Base-by-base conservation (phyloP, 306 rosid species). In the Glycine tomentella region DNA sequence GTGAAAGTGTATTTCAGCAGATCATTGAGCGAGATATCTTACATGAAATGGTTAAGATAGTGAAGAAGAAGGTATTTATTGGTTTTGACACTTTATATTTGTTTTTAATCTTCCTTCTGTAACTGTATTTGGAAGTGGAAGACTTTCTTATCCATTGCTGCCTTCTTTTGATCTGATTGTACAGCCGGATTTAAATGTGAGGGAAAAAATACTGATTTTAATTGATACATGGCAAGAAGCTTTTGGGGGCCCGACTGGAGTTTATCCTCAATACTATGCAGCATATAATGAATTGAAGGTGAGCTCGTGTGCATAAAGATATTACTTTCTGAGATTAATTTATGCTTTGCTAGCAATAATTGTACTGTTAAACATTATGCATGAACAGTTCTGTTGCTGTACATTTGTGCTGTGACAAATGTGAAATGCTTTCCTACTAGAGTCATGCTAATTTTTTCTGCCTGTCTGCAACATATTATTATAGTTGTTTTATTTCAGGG, bases 201-300 rank as follows among this genome's bases (percentile, higher is more conserved):
- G 92, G 86, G 98, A 95, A 84, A 95, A 95, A 88, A 95, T 95
- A 79, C 86, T 95, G 77, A 84, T 76, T 84, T 86, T 95, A 59
- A 91, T 95, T 74, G 94, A 93, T 83, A 81, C 97, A 17, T 95
- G 99, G 99, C 99, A 95, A 95, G 98, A 90, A 84, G 99, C 99
- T 74, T 90, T 93, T 79, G 99, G 94, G 61, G 98, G 98, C 10
- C 85, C 88, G 48, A 81, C 81, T 63, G 98, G 97, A 81, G 87
- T 83, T 77, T 95, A 79, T 88, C 98, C 99, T 36, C 99, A 92
- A 82, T 95, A 89, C 85, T 44, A 89, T 85, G 91, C 97, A 14
- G 99, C 98, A 12, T 95, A 89, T 76, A 95, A 85, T 87, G 99
- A 92, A 78, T 73, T 93, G 61, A 90, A 83, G 97, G 99, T 93